These are phyloP conservation scores for Boechera divaricarpa DNA, from an alignment of 345 rosid genomes.

Conservation along the genomic window DNA sequence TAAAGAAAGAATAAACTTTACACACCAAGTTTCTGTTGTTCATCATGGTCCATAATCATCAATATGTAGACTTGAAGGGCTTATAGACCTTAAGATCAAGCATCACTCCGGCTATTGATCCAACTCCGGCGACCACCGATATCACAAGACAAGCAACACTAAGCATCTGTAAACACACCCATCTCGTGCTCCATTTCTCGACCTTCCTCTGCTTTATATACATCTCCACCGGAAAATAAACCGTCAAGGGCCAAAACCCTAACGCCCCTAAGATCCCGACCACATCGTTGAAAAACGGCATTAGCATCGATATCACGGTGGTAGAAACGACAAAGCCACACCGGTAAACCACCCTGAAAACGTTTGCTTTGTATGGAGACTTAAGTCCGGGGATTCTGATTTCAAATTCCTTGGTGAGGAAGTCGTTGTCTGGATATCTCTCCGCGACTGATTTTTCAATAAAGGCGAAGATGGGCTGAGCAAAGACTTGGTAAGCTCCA, in stretches of 20 bases:
- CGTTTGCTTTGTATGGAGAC: conserved; percentile 52
- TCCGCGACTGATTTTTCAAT: conserved; percentile 50
- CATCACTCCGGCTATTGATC: conserved; percentile 71
- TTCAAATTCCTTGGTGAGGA: conserved; percentile 57
- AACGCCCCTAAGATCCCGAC: conserved; percentile 77
- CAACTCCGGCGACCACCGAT: conserved; percentile 62
- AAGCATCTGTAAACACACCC: conserved; percentile 64
- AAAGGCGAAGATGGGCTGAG: conserved; percentile 80
- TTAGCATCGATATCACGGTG: conserved; percentile 69
- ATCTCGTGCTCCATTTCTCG: conserved; percentile 67
- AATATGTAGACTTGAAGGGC: conserved; percentile 49
- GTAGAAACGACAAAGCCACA: conserved; percentile 60
- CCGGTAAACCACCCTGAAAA: conserved; percentile 68
- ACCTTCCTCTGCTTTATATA: conserved; percentile 62
- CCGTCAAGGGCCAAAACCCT: conserved; percentile 82
- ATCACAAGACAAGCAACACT: conserved; percentile 65
- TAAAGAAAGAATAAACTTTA: conserved; percentile 27
- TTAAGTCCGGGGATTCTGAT: conserved; percentile 52
- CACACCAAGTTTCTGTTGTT: conserved; percentile 24
- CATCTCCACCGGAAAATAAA: conserved; percentile 85
- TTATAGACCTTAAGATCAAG: conserved; percentile 50
- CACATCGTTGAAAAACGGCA: conserved; percentile 76
- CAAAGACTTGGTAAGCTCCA: conserved; percentile 79
- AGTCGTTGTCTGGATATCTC: conserved; percentile 50
- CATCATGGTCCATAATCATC: conserved; percentile 18